Evolutionary conservation across 1,284 basidiomycete genomes (phyloP), one percentile per base, ranked within the genome.

Genomic region (Cystobasidium pallidum): DNA sequence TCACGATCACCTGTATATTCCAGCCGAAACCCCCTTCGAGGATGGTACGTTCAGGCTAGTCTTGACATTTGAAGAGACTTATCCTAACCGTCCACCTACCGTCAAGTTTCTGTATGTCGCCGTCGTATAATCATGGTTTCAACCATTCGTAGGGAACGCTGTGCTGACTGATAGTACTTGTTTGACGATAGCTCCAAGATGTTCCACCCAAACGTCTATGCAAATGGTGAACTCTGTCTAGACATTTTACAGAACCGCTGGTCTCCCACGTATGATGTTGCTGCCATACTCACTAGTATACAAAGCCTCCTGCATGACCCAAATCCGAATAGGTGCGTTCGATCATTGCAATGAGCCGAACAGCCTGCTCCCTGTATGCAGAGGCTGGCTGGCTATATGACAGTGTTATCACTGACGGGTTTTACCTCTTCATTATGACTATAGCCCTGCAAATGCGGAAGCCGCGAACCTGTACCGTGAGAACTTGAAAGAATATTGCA

Each of bases 161-260:
- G 30, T 34, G 52, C 64, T 66, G 51, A 66, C 51, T 39, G 49
- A 57, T 55, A 13, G 10, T 26, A 19, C 17, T 13, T 21, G 8
- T 6, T 6, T 7, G n/a, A n/a, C 17, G 11, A n/a, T 57, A 71
- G 68, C 13, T 63, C 68, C n/a, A 66, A 66, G 47, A 98, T 97
- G 94, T 98, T 98, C 84, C 95, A 99, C 81, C 95, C 95, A 0
- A 99, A 98, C 83, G 94, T 99, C 17, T 99, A 98, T 82, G 91
- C 91, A 65, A 97, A 97, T 78, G 95, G 95, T 74, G 95, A 98
- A 81, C 88, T 99, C 65, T 99, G 95, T 82, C 86, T 99, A 58
- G 95, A 98, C 82, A 99, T 98, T 78, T 85, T 99, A 41, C 95
- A 99, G 84, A 99, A 99, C 80, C 86, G 95, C 32, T 99, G 95